phyloP scores from a whole-genome alignment of 1,139 yeast species.

The Yarrowia galli region DNA sequence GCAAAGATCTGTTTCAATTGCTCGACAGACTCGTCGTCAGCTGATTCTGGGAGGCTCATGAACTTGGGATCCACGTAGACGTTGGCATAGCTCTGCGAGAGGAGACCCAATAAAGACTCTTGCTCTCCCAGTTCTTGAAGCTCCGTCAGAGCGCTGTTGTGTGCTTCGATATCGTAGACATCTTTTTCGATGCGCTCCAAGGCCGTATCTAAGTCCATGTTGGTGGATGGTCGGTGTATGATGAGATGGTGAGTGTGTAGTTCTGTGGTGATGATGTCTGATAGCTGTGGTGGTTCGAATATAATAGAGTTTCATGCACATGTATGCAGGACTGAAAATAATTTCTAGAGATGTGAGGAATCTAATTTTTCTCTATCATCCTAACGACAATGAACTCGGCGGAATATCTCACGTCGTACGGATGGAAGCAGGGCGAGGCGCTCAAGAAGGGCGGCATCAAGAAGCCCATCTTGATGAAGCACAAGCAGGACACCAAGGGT shows the following conservation, averaged over 20 bases:
- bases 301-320: conserved; percentile 13
- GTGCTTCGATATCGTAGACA: conserved; percentile 25
- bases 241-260: neutral
- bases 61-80: conserved; percentile 32
- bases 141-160: conserved; percentile 10
- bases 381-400: conserved; percentile 70
- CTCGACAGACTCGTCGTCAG: conserved; percentile 2
- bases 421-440: conserved; percentile 94
- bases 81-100: conserved; percentile 24
- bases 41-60: conserved; percentile 12
- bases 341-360: conserved; percentile 10
- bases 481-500: conserved; percentile 89
- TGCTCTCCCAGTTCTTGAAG: conserved; percentile 18
- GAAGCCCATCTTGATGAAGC: conserved; percentile 87
- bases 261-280: neutral
- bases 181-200: conserved; percentile 25
- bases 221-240: neutral
- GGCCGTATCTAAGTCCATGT: conserved; percentile 22
- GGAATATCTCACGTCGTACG: conserved; percentile 74
- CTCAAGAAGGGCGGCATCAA: conserved; percentile 77
- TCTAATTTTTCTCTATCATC: neutral
- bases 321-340: conserved; percentile 25
- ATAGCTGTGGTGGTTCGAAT: neutral
- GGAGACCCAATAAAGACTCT: conserved; percentile 6
- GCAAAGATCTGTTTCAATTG: conserved; percentile 14